Base-by-base conservation (phyloP, 75 land plant species). In the Sequoia sempervirens region DNA sequence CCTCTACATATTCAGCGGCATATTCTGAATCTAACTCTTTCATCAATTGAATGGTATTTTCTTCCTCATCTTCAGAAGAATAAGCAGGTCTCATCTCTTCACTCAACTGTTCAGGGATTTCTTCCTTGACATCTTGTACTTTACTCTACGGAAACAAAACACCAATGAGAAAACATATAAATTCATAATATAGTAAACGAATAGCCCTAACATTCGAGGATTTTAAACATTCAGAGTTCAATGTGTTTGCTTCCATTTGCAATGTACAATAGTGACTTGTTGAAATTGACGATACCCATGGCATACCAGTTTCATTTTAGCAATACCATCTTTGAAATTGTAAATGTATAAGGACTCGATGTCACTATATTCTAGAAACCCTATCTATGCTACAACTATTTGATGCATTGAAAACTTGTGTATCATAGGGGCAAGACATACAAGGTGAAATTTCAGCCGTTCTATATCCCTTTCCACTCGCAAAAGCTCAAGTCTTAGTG, bases 401-500 rank as follows among this genome's bases (percentile, higher is more conserved):
- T 32, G 3, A 32, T 69, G 73, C 34, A 28, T 32, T 69, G 73
- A 32, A 0, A 30, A 69, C 30, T 32, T 69, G 5, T 61, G n/a
- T 23, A 20, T 61, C 66, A 2, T 38, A 80, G 1, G 37, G 13
- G 26, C 1, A 80, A 52, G 37, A 54, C 87, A 80, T 68, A 91
- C 94, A 87, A 90, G 37, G 68, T 85, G 80, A 47, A 17, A 82
- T 64, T 88, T 87, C 79, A 93, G 52, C 28, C 83, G 53, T 13
- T 91, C 90, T 53, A 91, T 83, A 52, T 86, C 85, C 52, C 52
- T 83, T 2, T 79, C 74, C 40, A 91, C 87, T 83, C 86, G 86
- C 81, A 93, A 81, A 53, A 91, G 85, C 84, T 93, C 90, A 61
- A 93, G 90, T 76, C 91, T 90, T 87, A 93, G 69, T 38, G 94